Conservation (phyloP, 139 green algal species). For the Gonium pectorale region DNA sequence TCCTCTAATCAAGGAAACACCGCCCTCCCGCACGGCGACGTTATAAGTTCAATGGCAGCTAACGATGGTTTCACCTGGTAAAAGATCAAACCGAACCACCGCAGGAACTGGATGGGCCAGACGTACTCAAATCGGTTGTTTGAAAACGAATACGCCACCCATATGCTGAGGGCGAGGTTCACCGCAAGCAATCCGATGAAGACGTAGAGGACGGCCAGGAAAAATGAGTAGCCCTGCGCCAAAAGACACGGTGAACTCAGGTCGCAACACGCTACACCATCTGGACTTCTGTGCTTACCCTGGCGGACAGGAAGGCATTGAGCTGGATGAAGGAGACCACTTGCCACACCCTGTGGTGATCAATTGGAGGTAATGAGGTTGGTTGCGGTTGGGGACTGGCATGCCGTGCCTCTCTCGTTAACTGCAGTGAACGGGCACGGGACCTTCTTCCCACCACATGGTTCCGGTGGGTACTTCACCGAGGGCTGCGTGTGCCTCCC, state of each 20-base stretch:
- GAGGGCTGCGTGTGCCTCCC: no score
- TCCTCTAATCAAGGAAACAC: no score
- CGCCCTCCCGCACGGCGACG: no score
- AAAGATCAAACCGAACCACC: conserved; percentile 49
- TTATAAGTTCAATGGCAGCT: no score
- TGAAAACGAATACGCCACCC: conserved; percentile 35
- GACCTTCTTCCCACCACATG: no score
- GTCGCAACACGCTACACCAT: no score
- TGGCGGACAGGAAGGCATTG: conserved; percentile 2
- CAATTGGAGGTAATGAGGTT: no score
- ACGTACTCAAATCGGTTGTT: conserved; percentile 46
- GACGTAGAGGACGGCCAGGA: conserved; percentile 24
- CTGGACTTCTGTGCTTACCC: conserved; percentile 13
- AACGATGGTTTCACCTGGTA: conserved; percentile 49
- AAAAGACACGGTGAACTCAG: no score
- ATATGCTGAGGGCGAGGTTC: conserved; percentile 4
- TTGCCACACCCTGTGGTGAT: conserved; percentile 6
- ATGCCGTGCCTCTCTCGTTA: no score
- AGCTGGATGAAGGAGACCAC: conserved; percentile 41
- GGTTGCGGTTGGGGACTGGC: no score
- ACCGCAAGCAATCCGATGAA: conserved; percentile 6
- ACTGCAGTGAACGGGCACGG: no score
- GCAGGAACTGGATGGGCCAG: conserved; percentile 50
- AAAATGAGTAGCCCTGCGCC: conserved; percentile 27
- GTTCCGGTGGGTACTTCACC: no score